phyloP scores from a whole-genome alignment of 2,329 filamentous ascomycete species.

The Trichophaea hybrida region DNA sequence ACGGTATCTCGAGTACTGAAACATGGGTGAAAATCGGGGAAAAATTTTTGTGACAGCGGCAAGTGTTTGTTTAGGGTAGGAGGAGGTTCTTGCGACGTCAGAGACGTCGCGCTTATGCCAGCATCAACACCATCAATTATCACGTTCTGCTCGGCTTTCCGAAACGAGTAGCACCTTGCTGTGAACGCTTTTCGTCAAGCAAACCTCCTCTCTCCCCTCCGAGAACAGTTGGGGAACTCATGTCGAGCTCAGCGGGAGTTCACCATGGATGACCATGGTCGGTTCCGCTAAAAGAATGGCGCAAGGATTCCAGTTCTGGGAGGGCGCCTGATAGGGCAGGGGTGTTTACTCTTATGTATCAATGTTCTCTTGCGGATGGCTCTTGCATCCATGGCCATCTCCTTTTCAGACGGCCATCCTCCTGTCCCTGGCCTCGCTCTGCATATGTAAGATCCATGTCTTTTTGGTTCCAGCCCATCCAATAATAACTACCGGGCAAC shows the following conservation, averaged over 20 bases:
- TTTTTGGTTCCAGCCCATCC: background rate
- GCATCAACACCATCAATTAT: background rate
- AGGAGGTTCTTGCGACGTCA: background rate
- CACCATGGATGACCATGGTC: too few species aligned
- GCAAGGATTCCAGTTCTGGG: too few species aligned
- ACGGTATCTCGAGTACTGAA: background rate
- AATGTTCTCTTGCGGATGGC: background rate
- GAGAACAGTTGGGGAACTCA: too few species aligned
- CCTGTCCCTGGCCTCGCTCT: background rate
- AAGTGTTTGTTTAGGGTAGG: background rate
- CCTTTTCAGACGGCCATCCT: background rate
- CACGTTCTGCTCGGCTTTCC: background rate
- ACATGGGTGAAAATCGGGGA: background rate
- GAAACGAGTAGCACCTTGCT: too few species aligned
- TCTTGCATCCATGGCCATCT: background rate
- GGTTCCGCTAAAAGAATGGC: too few species aligned
- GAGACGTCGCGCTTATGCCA: background rate
- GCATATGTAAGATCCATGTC: background rate
- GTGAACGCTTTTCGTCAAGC: too few species aligned
- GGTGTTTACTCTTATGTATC: background rate
- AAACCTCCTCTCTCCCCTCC: too few species aligned
- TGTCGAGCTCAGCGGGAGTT: too few species aligned
- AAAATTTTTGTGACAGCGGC: background rate
- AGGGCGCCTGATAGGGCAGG: background rate
- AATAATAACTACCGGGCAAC: conserved; percentile 20